Evolutionary conservation across 2,329 filamentous ascomycete genomes (phyloP).

Genomic region (Aspergillaceae sp.): DNA sequence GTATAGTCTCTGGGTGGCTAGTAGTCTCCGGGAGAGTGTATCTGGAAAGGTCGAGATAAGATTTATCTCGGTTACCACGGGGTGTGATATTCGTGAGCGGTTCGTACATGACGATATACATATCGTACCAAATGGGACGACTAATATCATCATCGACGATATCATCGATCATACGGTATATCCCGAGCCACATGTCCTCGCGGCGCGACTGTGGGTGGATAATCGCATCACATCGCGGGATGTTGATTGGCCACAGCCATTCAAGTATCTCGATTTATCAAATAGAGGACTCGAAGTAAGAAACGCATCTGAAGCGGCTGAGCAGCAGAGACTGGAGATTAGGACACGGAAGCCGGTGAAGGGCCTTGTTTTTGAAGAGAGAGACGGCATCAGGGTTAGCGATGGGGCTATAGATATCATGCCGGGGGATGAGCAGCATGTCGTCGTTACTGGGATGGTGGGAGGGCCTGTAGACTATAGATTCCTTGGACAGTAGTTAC

Average conservation of each 20-base stretch:
- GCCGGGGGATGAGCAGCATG: slow-evolving; percentile 48
- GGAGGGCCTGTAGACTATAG: slow-evolving; percentile 17
- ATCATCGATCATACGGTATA: slow-evolving; percentile 42
- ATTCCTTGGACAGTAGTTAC: slow-evolving; percentile 17
- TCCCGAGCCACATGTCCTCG: slow-evolving; percentile 48
- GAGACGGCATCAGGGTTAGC: slow-evolving; percentile 44
- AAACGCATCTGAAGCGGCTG: slow-evolving; percentile 24
- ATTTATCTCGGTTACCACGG: slow-evolving; percentile 48
- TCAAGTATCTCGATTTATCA: slow-evolving; percentile 50
- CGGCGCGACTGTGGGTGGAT: slow-evolving; percentile 46
- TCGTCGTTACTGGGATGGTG: slow-evolving; percentile 20
- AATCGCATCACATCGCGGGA: slow-evolving; percentile 46
- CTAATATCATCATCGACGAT: slow-evolving; percentile 42
- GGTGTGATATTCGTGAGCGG: slow-evolving; percentile 46
- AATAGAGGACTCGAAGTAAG: slow-evolving; percentile 42
- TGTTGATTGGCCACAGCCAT: slow-evolving; percentile 53
- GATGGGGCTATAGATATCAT: slow-evolving; percentile 52
- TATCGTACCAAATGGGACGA: slow-evolving; percentile 48
- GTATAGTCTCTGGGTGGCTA: slow-evolving; percentile 51
- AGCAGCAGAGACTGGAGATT: slow-evolving; percentile 31
- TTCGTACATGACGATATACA: slow-evolving; percentile 41
- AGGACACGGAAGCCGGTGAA: slow-evolving; percentile 47
- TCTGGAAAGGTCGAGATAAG: slow-evolving; percentile 31
- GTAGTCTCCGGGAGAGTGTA: slow-evolving; percentile 32
- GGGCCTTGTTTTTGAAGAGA: slow-evolving; percentile 53